Conservation (phyloP, 495 filamentous ascomycete species). For the Penicillium pancosmium region DNA sequence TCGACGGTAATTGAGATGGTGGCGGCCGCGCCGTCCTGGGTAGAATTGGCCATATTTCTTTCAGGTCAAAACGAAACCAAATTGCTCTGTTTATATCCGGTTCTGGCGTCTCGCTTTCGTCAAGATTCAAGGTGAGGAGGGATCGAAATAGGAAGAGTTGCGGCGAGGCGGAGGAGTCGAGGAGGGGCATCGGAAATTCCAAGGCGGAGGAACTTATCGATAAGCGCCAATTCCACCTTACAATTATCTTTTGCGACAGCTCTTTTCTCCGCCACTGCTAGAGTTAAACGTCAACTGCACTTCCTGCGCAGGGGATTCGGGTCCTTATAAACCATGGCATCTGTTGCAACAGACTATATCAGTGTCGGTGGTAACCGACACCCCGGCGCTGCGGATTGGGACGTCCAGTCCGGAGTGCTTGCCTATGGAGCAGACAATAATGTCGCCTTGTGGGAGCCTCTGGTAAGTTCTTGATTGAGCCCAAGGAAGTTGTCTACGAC, state of each 20-base stretch:
- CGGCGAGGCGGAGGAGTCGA: constrained; percentile 15
- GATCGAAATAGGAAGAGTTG: background rate
- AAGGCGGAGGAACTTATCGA: constrained; percentile 44
- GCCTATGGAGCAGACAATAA: constrained; percentile 90
- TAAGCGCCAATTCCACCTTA: constrained; percentile 35
- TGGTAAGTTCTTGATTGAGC: constrained; percentile 55
- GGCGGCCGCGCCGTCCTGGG: constrained; percentile 11
- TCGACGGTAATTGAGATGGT: constrained; percentile 64
- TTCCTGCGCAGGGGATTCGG: background rate
- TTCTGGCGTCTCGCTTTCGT: background rate
- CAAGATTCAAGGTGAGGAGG: background rate
- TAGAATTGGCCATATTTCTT: constrained; percentile 11
- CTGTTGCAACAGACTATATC: constrained; percentile 62
- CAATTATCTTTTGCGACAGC: constrained; percentile 29
- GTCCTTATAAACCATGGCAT: constrained; percentile 39
- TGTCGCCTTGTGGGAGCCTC: constrained; percentile 84
- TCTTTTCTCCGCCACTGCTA: constrained; percentile 25
- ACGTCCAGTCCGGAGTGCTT: constrained; percentile 66
- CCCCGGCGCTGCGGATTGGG: constrained; percentile 89
- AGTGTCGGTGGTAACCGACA: constrained; percentile 90
- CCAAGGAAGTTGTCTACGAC: constrained; percentile 1
- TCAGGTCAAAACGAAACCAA: background rate
- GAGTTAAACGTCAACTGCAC: constrained; percentile 5
- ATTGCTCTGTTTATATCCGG: background rate
- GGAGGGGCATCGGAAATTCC: constrained; percentile 19